Conservation (phyloP, 2,329 filamentous ascomycete species). For the Hypoxylon sp. region DNA sequence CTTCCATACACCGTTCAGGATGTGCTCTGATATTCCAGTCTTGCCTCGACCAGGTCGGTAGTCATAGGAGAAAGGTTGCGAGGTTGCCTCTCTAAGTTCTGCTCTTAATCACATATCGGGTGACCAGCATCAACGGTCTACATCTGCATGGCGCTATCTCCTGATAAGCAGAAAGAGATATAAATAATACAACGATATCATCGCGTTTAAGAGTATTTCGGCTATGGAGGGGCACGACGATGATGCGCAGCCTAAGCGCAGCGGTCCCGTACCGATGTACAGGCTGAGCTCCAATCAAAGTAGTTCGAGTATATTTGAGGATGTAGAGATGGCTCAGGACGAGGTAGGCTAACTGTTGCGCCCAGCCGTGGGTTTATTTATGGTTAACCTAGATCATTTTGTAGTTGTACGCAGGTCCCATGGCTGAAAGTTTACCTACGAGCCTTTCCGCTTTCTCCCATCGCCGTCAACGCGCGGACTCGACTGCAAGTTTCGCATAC, state of each 20-base stretch:
- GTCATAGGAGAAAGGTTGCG: conserved; percentile 17
- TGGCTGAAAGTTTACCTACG: conserved; percentile 95
- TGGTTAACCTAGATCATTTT: conserved; percentile 42
- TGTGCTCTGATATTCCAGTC: conserved; percentile 30
- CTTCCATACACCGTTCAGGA: conserved; percentile 33
- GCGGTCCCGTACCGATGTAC: conserved; percentile 64
- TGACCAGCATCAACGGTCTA: conserved; percentile 7
- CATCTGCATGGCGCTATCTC: conserved; percentile 12
- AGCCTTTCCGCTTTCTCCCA: conserved; percentile 94
- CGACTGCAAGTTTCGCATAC: conserved; percentile 89
- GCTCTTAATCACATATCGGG: not conserved
- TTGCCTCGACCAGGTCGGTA: conserved; percentile 37
- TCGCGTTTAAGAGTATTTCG: conserved; percentile 15
- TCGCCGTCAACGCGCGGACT: conserved; percentile 84
- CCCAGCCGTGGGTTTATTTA: conserved; percentile 22
- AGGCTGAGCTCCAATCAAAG: conserved; percentile 79
- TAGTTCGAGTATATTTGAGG: conserved; percentile 86
- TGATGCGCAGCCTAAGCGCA: conserved; percentile 45
- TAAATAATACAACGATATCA: conserved; percentile 18
- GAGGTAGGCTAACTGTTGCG: conserved; percentile 70
- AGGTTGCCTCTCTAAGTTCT: not conserved
- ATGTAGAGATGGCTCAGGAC: conserved; percentile 99
- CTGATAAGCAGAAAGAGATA: conserved; percentile 19
- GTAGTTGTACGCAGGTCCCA: conserved; percentile 87
- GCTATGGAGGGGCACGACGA: conserved; percentile 47